A percentile compares a stretch with the other conserved stretches of the same genome.
These are phyloP conservation scores for Pyricularia grisea DNA, from an alignment of 2,329 filamentous ascomycete genomes.

Conservation along the genomic window DNA sequence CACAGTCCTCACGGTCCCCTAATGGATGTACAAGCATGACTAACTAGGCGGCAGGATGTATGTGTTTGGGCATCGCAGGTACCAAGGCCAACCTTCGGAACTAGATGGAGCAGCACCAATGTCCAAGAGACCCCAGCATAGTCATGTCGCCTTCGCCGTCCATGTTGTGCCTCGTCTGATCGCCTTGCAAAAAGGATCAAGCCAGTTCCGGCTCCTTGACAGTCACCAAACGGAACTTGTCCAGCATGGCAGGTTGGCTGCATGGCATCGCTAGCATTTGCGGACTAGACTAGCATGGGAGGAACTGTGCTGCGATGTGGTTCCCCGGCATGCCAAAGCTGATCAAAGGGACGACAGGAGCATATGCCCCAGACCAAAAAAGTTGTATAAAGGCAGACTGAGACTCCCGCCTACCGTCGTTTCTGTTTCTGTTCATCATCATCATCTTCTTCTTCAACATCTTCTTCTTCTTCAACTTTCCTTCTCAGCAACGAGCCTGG, in stretches of 20 bases:
- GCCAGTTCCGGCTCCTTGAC: not conserved
- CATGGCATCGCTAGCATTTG: not conserved
- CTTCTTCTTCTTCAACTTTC: conserved; percentile 1
- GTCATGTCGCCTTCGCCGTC: not conserved
- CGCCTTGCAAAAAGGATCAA: not conserved
- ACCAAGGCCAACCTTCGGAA: not conserved
- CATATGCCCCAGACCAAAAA: not conserved
- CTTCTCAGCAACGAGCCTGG: not conserved
- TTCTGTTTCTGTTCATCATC: not conserved
- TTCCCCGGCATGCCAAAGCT: not conserved
- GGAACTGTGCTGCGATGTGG: not conserved
- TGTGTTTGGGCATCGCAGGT: not conserved
- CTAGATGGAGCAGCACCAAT: not conserved
- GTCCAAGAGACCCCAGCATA: not conserved
- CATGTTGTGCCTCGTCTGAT: not conserved
- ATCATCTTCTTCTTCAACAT: not conserved
- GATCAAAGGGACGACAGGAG: not conserved
- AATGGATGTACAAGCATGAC: not conserved
- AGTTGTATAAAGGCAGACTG: not conserved
- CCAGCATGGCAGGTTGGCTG: not conserved
- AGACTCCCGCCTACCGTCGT: no score
- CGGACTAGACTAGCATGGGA: not conserved
- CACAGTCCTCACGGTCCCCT: not conserved
- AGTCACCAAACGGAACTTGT: not conserved
- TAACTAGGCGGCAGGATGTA: not conserved